Percentiles rank a stretch among this genome's conserved stretches.
Conservation (phyloP, 208 protist species). For the Trypanosoma avium region DNA sequence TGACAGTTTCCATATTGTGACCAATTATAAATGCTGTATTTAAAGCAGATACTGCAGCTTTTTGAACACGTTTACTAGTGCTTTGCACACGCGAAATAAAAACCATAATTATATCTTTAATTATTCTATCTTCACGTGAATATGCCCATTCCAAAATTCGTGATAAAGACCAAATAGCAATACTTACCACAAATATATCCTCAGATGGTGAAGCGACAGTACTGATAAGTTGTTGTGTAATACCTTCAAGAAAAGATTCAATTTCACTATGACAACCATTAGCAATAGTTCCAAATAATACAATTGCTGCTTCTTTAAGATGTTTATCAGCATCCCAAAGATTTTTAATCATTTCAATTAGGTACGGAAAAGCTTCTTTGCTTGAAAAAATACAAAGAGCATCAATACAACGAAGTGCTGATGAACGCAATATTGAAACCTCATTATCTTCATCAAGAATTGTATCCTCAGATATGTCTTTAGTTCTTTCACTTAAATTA, state of each 20-base stretch:
- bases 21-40: constrained; percentile 41
- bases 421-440: constrained; percentile 69
- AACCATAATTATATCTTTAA: constrained; percentile 38
- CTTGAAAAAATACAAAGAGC: constrained; percentile 58
- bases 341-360: constrained; percentile 49
- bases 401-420: constrained; percentile 73
- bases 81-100: constrained; percentile 61
- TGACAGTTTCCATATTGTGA: constrained; percentile 35
- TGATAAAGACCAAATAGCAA: constrained; percentile 81
- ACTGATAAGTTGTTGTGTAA: constrained; percentile 49
- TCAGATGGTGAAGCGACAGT: constrained; percentile 47
- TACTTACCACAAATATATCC: constrained; percentile 85
- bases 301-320: constrained; percentile 66
- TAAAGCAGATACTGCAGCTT: constrained; percentile 62
- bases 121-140: constrained; percentile 23
- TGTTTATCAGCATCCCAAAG: constrained; percentile 63
- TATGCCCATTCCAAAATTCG: constrained; percentile 54
- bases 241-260: constrained; percentile 25
- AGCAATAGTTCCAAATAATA: constrained; percentile 79
- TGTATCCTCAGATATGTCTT: constrained; percentile 78
- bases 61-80: constrained; percentile 79
- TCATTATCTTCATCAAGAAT: constrained; percentile 65
- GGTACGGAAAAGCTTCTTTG: constrained; percentile 36
- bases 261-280: constrained; percentile 62
- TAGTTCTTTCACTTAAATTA: constrained; percentile 36